phyloP scores from a whole-genome alignment of 148 eudicot genomes.

The Talinum fruticosum region DNA sequence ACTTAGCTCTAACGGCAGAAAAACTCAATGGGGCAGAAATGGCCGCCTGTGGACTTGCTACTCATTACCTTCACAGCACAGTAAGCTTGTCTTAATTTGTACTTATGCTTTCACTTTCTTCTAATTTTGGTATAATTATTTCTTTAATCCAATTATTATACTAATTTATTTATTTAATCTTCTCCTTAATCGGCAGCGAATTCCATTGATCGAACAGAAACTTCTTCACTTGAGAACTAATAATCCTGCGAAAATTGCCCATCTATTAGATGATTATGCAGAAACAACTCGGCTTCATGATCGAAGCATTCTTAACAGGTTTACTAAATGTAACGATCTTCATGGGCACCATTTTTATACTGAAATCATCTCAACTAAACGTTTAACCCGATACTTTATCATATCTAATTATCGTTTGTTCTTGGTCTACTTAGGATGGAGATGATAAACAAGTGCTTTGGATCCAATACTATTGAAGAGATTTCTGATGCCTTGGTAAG shows the following conservation, averaged over 20 bases:
- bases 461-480: slow-evolving; percentile 14
- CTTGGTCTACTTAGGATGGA: slow-evolving; percentile 4
- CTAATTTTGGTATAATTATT: background rate
- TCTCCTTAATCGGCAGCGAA: slow-evolving; percentile 7
- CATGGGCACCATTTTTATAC: too few relatives aligned
- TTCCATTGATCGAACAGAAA: slow-evolving; percentile 20
- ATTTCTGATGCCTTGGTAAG: slow-evolving; percentile 19
- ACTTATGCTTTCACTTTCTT: background rate
- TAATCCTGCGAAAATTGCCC: background rate
- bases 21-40: slow-evolving; percentile 16
- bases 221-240: slow-evolving; percentile 12
- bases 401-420: background rate
- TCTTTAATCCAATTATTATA: background rate
- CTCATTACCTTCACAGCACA: slow-evolving; percentile 3
- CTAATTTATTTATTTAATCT: too few relatives aligned
- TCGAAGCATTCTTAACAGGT: slow-evolving; percentile 19
- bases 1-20: slow-evolving; percentile 17
- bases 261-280: slow-evolving; percentile 11
- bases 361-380: too few relatives aligned
- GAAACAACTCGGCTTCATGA: background rate
- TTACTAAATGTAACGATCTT: too few relatives aligned
- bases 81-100: slow-evolving; percentile 8
- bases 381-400: too few relatives aligned
- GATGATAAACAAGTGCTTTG: slow-evolving; percentile 24
- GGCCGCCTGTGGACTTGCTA: slow-evolving; percentile 19